A percentile compares a stretch with the other conserved stretches of the same genome.
phyloP scores from a whole-genome alignment of 805 yeast species.

The Ogataea glucozyma region DNA sequence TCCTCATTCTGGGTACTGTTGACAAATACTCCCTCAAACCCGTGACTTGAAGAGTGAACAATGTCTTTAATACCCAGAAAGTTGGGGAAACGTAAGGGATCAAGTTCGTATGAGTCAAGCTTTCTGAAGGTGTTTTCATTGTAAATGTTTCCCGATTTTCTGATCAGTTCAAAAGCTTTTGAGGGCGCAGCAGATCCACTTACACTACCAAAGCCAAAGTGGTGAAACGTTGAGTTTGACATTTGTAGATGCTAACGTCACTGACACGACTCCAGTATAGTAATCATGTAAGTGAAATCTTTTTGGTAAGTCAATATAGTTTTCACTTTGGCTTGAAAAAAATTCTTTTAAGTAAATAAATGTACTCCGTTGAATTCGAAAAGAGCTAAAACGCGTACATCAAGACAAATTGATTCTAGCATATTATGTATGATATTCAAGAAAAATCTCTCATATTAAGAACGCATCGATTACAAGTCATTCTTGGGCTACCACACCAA shows the following conservation, averaged over 20 bases:
- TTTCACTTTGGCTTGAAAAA: too few species aligned
- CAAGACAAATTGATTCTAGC: too few species aligned
- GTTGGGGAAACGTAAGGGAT: slow-evolving; percentile 13
- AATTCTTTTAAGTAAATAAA: too few species aligned
- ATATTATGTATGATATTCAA: too few species aligned
- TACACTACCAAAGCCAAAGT: slow-evolving; percentile 20
- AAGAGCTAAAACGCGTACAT: too few species aligned
- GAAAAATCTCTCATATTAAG: too few species aligned
- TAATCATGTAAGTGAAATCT: too few species aligned
- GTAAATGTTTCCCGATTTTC: slow-evolving; percentile 1
- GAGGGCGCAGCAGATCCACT: slow-evolving; percentile 4
- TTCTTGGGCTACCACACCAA: not conserved
- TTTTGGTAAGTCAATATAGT: too few species aligned
- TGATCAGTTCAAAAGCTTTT: slow-evolving; percentile 8
- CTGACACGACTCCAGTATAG: too few species aligned
- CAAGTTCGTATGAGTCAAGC: slow-evolving; percentile 5
- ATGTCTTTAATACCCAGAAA: slow-evolving; percentile 19
- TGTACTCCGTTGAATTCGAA: too few species aligned
- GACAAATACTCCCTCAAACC: slow-evolving; percentile 12
- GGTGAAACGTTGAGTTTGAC: slow-evolving; percentile 12
- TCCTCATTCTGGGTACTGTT: not conserved
- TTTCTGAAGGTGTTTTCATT: not conserved
- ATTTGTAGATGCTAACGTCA: not conserved
- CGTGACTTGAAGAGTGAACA: slow-evolving; percentile 12
- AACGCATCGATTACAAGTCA: not conserved